Percentiles rank a stretch among this genome's conserved stretches.
phyloP scores from a whole-genome alignment of 2,329 filamentous ascomycete species.

The Ophiocordyceps camponoti-floridani region DNA sequence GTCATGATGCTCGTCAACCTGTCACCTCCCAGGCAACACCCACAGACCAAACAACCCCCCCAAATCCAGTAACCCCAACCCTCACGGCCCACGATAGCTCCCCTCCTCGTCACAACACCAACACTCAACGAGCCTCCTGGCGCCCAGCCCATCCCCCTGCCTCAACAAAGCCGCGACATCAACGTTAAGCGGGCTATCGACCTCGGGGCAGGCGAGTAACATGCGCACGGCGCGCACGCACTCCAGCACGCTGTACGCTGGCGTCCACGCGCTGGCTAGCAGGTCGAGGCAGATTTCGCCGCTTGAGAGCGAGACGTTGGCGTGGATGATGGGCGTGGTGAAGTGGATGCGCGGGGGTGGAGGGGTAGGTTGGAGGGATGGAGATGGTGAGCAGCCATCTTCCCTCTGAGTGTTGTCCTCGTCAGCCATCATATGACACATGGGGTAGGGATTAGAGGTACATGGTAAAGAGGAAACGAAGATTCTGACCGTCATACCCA shows the following conservation, averaged over 20 bases:
- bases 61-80: too few species aligned
- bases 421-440: background rate
- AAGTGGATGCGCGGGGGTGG: slow-evolving; percentile 64
- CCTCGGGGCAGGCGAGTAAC: slow-evolving; percentile 44
- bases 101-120: slow-evolving; percentile 33
- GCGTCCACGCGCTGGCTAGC: slow-evolving; percentile 63
- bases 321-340: slow-evolving; percentile 68
- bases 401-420: slow-evolving; percentile 29
- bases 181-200: slow-evolving; percentile 62
- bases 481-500: slow-evolving; percentile 34
- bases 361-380: slow-evolving; percentile 63
- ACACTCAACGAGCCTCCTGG: slow-evolving; percentile 51
- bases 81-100: slow-evolving; percentile 17
- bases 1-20: too few species aligned
- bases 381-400: slow-evolving; percentile 68
- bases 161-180: slow-evolving; percentile 57
- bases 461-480: slow-evolving; percentile 1
- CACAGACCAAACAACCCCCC: too few species aligned
- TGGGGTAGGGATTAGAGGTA: too few species aligned
- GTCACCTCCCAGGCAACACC: too few species aligned
- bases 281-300: slow-evolving; percentile 93
- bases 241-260: slow-evolving; percentile 64
- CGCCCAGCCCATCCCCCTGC: slow-evolving; percentile 48
- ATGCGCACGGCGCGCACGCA: slow-evolving; percentile 56
- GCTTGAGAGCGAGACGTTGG: slow-evolving; percentile 52